Percentiles rank a stretch among this genome's conserved stretches.
Evolutionary conservation across 2,329 filamentous ascomycete species (phyloP).

Genomic region (Lachnellula hyalina): DNA sequence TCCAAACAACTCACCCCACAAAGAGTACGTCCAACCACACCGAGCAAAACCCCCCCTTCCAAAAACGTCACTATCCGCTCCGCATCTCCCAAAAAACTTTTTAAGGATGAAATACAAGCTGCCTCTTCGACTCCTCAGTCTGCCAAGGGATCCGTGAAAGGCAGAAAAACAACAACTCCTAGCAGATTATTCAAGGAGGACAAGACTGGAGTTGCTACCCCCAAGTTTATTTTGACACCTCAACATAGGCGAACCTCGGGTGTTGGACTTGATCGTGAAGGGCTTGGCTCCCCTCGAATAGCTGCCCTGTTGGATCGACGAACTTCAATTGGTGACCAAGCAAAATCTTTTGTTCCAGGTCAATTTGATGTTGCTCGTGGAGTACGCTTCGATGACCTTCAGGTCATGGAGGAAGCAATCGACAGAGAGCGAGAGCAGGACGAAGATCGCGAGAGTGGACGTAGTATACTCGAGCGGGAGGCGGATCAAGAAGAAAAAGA

Average conservation of each 20-base stretch:
- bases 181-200: constrained; percentile 50
- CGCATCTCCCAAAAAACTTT: constrained; percentile 44
- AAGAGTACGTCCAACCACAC: constrained; percentile 40
- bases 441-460: constrained; percentile 54
- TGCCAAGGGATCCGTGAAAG: constrained; percentile 33
- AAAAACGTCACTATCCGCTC: constrained; percentile 41
- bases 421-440: constrained; percentile 58
- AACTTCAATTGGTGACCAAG: constrained; percentile 63
- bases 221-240: constrained; percentile 59
- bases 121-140: constrained; percentile 21
- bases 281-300: constrained; percentile 70
- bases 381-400: constrained; percentile 62
- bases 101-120: constrained; percentile 36
- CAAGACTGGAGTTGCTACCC: constrained; percentile 51
- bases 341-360: constrained; percentile 56
- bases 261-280: constrained; percentile 62
- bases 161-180: constrained; percentile 32
- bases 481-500: constrained; percentile 50
- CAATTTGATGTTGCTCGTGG: constrained; percentile 34
- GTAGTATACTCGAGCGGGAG: constrained; percentile 50
- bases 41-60: constrained; percentile 44
- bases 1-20: constrained; percentile 40
- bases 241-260: constrained; percentile 57
- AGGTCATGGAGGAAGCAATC: constrained; percentile 55
- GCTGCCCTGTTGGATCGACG: constrained; percentile 66